phyloP scores from a whole-genome alignment of 1,139 yeast genomes.

The Protomyces lactucae-debilis region DNA sequence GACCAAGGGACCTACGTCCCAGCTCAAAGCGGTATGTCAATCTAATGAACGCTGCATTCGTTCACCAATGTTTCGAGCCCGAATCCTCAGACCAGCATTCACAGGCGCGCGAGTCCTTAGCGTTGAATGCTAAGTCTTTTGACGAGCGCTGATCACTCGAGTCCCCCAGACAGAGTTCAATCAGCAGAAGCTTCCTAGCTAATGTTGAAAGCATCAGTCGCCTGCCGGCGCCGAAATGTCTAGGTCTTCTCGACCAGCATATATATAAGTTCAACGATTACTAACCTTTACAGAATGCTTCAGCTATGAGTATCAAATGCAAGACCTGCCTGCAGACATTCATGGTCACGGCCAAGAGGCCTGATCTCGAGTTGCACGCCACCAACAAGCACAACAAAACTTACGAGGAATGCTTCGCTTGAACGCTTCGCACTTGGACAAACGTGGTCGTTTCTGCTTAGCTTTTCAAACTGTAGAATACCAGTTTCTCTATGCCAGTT shows the following conservation, averaged over 20 bases:
- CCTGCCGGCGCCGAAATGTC: too few relatives aligned
- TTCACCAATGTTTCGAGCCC: too few relatives aligned
- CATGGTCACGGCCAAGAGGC: neutral
- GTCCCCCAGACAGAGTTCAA: too few relatives aligned
- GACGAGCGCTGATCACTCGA: too few relatives aligned
- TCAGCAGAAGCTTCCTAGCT: neutral
- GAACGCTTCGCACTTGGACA: neutral
- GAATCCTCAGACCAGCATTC: too few relatives aligned
- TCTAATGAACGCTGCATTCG: too few relatives aligned
- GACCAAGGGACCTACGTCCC: neutral
- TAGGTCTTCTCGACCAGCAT: too few relatives aligned
- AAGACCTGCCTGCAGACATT: constrained; percentile 2
- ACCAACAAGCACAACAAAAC: constrained; percentile 3
- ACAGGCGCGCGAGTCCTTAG: too few relatives aligned
- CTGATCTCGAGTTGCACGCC: neutral
- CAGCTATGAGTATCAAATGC: neutral
- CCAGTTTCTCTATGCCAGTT: too few relatives aligned
- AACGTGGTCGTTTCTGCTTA: too few relatives aligned
- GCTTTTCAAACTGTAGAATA: too few relatives aligned
- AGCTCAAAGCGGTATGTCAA: constrained; percentile 1
- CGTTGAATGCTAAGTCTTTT: too few relatives aligned
- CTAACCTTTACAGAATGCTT: neutral
- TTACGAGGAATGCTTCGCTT: neutral
- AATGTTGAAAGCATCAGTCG: neutral
- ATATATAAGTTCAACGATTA: neutral